Evolutionary conservation across 2,329 filamentous ascomycete genomes (phyloP).

Genomic region (Fusarium xyrophilum): DNA sequence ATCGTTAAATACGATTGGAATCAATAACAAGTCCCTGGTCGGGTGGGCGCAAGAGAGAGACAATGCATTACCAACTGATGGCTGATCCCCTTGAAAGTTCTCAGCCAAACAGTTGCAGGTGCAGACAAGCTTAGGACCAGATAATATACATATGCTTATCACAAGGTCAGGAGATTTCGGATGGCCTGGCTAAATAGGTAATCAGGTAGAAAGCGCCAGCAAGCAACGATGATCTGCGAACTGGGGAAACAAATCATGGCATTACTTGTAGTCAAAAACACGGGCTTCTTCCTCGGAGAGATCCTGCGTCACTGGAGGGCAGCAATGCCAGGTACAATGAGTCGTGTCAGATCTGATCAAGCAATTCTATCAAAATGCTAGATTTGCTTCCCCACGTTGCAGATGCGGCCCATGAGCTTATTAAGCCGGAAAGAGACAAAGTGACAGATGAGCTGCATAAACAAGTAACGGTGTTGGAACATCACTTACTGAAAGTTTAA

Average conservation of each 20-base stretch:
- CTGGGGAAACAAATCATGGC: background rate
- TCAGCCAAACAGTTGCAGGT: background rate
- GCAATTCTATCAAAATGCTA: conserved; percentile 19
- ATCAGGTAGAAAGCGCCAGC: background rate
- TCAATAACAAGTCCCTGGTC: background rate
- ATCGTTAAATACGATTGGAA: background rate
- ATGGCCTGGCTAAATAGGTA: background rate
- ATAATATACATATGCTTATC: background rate
- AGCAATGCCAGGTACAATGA: background rate
- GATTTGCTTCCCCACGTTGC: conserved; percentile 24
- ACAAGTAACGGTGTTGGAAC: background rate
- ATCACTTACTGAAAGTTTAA: conserved; percentile 5
- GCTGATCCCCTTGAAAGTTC: background rate
- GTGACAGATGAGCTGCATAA: conserved; percentile 9
- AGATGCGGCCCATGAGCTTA: conserved; percentile 13
- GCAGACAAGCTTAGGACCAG: background rate
- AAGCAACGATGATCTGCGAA: background rate
- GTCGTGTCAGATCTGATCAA: conserved; percentile 19
- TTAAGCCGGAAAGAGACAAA: conserved; percentile 21
- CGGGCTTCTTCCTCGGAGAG: background rate
- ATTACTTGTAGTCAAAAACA: background rate
- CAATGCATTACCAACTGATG: background rate
- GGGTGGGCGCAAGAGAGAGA: background rate
- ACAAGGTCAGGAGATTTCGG: background rate
- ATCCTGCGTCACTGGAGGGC: background rate